These are phyloP conservation scores for Eimeria tenella DNA, from an alignment of 169 alveolate species.

Conservation along the genomic window DNA sequence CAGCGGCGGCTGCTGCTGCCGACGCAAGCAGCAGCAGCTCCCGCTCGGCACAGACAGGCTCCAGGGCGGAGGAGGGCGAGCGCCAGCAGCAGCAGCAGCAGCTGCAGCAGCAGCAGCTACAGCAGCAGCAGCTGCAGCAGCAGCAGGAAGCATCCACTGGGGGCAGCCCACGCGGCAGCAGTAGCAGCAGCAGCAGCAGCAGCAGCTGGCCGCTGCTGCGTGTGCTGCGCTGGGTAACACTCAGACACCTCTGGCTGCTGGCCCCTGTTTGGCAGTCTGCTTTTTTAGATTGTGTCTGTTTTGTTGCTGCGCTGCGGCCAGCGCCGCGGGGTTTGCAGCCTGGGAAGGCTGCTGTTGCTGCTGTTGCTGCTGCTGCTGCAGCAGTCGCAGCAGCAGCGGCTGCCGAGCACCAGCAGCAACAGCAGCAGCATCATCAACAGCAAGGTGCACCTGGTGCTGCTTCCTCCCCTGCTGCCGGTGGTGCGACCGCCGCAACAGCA, in stretches of 20 bases:
- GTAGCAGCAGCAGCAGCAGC: conserved; percentile 14
- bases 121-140: neutral
- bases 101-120: conserved; percentile 36
- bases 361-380: conserved; percentile 63
- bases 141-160: neutral
- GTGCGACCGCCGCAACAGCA: neutral
- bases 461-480: neutral
- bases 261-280: conserved; percentile 69
- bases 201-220: conserved; percentile 71
- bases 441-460: neutral
- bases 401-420: conserved; percentile 22
- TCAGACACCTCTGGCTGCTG: conserved; percentile 59
- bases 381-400: conserved; percentile 48
- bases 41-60: neutral
- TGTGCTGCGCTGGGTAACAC: conserved; percentile 73
- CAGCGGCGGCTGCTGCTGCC: conserved; percentile 1
- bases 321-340: conserved; percentile 58
- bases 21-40: conserved; percentile 31
- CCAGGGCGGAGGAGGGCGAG: neutral
- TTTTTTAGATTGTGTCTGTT: conserved; percentile 69
- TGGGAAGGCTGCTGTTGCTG: conserved; percentile 59
- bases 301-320: conserved; percentile 73
- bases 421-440: neutral
- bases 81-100: conserved; percentile 38
- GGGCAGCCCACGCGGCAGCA: neutral